Percentiles rank a stretch among this genome's conserved stretches.
These are phyloP conservation scores for Ascochyta rabiei DNA, from an alignment of 2,329 filamentous ascomycete species.

Conservation along the genomic window DNA sequence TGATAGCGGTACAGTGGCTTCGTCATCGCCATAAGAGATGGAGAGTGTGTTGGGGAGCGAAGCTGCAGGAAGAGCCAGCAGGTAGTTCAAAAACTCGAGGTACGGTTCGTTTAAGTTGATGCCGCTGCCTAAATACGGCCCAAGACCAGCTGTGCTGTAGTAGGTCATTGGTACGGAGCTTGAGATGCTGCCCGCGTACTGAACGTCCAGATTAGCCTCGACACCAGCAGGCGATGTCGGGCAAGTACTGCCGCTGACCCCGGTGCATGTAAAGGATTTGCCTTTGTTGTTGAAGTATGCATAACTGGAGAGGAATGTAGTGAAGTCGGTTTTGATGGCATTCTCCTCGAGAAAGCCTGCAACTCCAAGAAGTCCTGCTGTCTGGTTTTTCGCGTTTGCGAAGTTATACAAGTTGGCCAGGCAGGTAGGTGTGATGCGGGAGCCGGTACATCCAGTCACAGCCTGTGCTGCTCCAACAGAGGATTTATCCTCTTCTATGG, in stretches of 20 bases:
- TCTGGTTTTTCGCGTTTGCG: constrained; percentile 21
- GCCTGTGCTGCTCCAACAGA: constrained; percentile 14
- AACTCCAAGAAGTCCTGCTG: constrained; percentile 22
- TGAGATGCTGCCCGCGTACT: constrained; percentile 26
- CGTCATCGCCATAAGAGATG: constrained; percentile 70
- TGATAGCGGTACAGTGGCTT: constrained; percentile 63
- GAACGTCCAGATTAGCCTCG: constrained; percentile 29
- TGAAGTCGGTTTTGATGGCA: constrained; percentile 28
- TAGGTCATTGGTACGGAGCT: constrained; percentile 28
- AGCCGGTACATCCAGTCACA: constrained; percentile 23
- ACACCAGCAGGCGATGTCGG: constrained; percentile 21
- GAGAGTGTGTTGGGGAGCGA: constrained; percentile 66
- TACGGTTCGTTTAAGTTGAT: constrained; percentile 69
- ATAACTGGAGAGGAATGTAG: constrained; percentile 26
- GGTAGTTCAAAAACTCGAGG: constrained; percentile 62
- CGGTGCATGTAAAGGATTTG: constrained; percentile 22
- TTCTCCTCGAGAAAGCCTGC: constrained; percentile 33
- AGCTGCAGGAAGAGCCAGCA: constrained; percentile 58
- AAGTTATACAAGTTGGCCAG: constrained; percentile 31
- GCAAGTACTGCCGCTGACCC: constrained; percentile 25
- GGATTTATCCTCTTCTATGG: constrained; percentile 11
- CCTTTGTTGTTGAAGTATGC: constrained; percentile 25
- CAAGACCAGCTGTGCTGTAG: constrained; percentile 71
- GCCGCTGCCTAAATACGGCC: constrained; percentile 50
- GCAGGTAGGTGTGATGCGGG: constrained; percentile 27